These are phyloP conservation scores for Pythium folliculosum DNA, from an alignment of 352 stramenopile genomes.

Conservation along the genomic window DNA sequence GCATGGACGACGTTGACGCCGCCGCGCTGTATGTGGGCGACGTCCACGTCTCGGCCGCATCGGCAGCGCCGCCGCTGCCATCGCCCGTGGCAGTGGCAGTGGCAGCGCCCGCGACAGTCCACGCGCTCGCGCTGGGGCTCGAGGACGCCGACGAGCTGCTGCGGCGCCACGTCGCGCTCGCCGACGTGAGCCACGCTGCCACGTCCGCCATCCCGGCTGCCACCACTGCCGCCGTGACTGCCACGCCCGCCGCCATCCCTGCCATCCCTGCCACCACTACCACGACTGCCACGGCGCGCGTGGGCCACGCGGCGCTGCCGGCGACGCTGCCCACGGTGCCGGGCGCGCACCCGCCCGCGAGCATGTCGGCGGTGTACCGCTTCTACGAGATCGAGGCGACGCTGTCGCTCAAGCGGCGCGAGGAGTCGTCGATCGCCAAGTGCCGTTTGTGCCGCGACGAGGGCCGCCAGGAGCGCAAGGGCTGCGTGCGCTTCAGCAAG, in stretches of 20 bases:
- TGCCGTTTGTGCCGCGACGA: conserved; percentile 64
- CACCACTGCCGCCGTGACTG: no score
- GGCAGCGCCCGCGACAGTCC: conserved; percentile 4
- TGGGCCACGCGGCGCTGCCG: conserved; percentile 1
- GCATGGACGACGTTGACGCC: conserved; percentile 10
- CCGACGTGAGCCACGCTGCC: background rate
- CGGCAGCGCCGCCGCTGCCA: background rate
- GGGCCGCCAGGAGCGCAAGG: conserved; percentile 67
- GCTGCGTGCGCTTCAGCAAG: conserved; percentile 78
- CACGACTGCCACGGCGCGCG: background rate
- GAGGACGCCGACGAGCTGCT: conserved; percentile 23
- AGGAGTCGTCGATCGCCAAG: conserved; percentile 72
- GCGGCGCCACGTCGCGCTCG: conserved; percentile 13
- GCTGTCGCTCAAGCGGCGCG: conserved; percentile 60
- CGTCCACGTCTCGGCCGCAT: background rate
- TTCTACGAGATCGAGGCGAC: conserved; percentile 77
- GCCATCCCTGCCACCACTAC: background rate
- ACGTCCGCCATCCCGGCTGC: no score
- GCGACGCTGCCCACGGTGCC: conserved; percentile 12
- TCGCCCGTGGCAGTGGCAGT: background rate
- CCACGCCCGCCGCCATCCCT: no score
- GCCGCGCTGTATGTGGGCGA: background rate
- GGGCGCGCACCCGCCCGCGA: conserved; percentile 23
- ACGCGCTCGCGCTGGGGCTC: conserved; percentile 18
- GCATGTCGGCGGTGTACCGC: conserved; percentile 72